Base-by-base conservation (phyloP, 768 basidiomycete species). In the Mycena latifolia region DNA sequence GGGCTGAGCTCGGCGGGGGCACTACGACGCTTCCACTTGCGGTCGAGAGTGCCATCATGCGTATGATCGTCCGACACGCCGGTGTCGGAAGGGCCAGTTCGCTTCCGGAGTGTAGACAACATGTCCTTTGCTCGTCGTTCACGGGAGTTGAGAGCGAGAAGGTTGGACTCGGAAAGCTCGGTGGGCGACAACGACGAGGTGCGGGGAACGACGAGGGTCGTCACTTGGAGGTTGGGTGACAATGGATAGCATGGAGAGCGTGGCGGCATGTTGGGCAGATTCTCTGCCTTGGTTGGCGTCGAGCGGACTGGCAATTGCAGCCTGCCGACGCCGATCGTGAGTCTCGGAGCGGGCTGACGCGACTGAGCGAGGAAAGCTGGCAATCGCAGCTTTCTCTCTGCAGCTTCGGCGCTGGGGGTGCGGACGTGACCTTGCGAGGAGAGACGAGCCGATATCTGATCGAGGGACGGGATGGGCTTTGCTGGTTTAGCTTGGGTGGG, bases 361-460 rank as follows among this genome's bases (percentile, higher is more conserved):
- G 72, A 46, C 63, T 70, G 69, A 43, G 70, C 68, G 50, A 72
- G 63, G 60, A 73, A 73, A 25, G 72, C 70, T 1, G 68, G 66
- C 25, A 73, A 63, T 17, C 70, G 70, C 31, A 43, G 33, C 28
- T 71, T 68, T 51, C 66, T 55, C 59, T 72, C 73, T 27, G 48
- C 66, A 24, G 61, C 65, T 55, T 69, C 66, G 12, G 65, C 62
- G 65, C 69, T 61, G 71, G 69, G 76, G 72, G 69, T 61, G 63
- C 65, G 64, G 60, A 77, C 73, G 65, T 79, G 76, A 55, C 76
- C 75, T 35, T 81, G 79, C 27, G 78, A 77, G 65, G 81, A 83
- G 70, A 92, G 71, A 67, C 84, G 90, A 45, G 91, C 88, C 33
- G 88, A 86, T 63, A 93, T 93, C 72, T 93, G 89, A 69, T 92